Base-by-base conservation (phyloP, 1,284 basidiomycete species). In the Caloboletus firmus region DNA sequence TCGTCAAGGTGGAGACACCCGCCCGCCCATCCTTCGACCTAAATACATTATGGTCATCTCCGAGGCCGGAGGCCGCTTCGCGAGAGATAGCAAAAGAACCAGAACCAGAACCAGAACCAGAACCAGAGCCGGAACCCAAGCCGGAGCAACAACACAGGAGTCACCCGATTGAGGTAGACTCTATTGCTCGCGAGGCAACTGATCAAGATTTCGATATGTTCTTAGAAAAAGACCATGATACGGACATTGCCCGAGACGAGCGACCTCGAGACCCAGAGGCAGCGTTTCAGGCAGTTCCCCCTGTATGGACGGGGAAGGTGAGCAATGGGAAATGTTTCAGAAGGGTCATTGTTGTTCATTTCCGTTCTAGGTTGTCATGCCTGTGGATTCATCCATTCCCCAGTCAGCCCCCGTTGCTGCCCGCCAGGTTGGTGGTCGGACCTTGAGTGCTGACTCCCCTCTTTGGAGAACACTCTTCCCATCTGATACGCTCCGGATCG, bases 141-240 rank as follows among this genome's bases (percentile, higher is more conserved):
- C 50, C 48, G 30, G 62, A 62, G 20, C 57, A 59, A 5, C 56
- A 60, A 18, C 52, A 52, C 17, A 63, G 56, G 43, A 74, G 74
- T 20, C 69, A 69, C 18, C 77, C 76, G 45, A 77, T 80, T 65
- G 79, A 79, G 41, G 66, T 75, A 31, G 75, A 78, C 6, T 49
- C 73, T 34, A 59, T 63, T n/a, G 68, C 70, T 17, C 68, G 69
- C 37, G 81, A 77, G 54, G 79, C 84, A 6, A 81, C 85, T 45
- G 87, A 91, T 68, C 79, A 82, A 55, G 90, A 90, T 67, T 91
- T 92, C 63, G 90, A 91, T 59, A 89, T 91, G 84, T 87, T 92
- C 64, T 69, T 92, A 43, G 82, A 87, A 57, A 82, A 79, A 59
- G 79, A 79, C 20, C 72, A 78, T 12, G 73, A 76, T 2, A 32